phyloP scores from a whole-genome alignment of 176 grass and related monocot genomes.

The Cymbopogon citratus region DNA sequence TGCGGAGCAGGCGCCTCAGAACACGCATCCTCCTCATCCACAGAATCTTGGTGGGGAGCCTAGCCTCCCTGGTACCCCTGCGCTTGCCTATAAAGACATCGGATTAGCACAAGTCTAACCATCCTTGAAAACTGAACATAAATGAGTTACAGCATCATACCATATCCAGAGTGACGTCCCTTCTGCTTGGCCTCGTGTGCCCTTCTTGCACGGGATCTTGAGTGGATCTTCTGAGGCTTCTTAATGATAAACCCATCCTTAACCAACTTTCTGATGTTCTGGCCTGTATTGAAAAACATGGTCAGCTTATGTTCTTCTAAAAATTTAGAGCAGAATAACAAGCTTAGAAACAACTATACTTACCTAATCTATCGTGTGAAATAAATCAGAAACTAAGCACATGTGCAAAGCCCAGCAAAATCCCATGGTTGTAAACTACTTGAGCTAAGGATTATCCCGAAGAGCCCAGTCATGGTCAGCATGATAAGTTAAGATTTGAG shows the following conservation, averaged over 20 bases:
- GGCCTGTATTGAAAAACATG: not conserved
- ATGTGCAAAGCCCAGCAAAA: not conserved
- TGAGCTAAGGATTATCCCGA: not conserved
- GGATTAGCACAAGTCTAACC: not conserved
- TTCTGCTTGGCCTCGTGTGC: slow-evolving; percentile 12
- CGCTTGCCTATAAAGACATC: not conserved
- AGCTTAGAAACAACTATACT: not conserved
- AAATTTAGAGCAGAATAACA: not conserved
- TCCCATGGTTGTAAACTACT: not conserved
- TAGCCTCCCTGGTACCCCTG: slow-evolving; percentile 5
- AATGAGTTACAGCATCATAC: not conserved
- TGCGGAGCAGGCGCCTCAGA: not conserved
- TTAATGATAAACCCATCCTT: slow-evolving; percentile 29
- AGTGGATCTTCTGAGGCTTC: slow-evolving; percentile 31
- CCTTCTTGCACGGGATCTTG: slow-evolving; percentile 15
- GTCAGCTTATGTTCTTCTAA: not conserved
- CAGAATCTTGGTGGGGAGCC: not conserved
- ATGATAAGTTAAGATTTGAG: not conserved
- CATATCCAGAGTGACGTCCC: slow-evolving; percentile 2
- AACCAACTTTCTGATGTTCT: slow-evolving; percentile 23
- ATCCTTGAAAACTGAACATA: not conserved
- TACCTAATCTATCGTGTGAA: not conserved
- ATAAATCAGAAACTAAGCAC: not conserved
- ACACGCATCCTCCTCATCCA: slow-evolving; percentile 14
- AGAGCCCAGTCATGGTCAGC: not conserved